phyloP scores from a whole-genome alignment of 2,329 filamentous ascomycete species.

The Tolypocladium capitatum region DNA sequence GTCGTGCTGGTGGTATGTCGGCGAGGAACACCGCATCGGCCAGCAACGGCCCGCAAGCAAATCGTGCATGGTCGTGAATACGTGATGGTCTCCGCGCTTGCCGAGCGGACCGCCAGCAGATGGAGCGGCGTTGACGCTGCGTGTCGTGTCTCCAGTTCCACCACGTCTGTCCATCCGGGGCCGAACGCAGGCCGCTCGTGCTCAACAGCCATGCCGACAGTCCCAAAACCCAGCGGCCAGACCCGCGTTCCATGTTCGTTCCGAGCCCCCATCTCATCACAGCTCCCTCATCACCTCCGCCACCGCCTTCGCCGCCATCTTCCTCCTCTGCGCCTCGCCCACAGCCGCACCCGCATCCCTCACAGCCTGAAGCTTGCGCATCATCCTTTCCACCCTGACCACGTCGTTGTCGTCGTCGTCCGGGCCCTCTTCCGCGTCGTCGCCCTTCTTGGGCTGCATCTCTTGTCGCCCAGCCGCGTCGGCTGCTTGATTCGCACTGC shows the following conservation, averaged over 20 bases:
- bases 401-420: slow-evolving; percentile 39
- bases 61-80: no score
- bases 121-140: background rate
- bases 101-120: no score
- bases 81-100: no score
- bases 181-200: background rate
- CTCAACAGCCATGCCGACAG: no score
- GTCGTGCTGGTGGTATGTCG: no score
- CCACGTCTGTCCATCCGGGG: background rate
- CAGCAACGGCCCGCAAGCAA: no score
- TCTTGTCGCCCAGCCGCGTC: slow-evolving; percentile 6
- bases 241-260: background rate
- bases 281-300: slow-evolving; percentile 51
- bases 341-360: slow-evolving; percentile 45
- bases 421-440: slow-evolving; percentile 21
- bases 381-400: slow-evolving; percentile 47
- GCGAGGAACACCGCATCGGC: no score
- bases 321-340: slow-evolving; percentile 46
- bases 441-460: slow-evolving; percentile 19
- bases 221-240: background rate
- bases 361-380: slow-evolving; percentile 49
- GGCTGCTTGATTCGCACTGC: background rate
- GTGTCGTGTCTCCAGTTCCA: background rate
- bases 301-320: slow-evolving; percentile 47
- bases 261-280: slow-evolving; percentile 11